phyloP scores from a whole-genome alignment of 2,329 filamentous ascomycete species.

The Zarea fungicola region DNA sequence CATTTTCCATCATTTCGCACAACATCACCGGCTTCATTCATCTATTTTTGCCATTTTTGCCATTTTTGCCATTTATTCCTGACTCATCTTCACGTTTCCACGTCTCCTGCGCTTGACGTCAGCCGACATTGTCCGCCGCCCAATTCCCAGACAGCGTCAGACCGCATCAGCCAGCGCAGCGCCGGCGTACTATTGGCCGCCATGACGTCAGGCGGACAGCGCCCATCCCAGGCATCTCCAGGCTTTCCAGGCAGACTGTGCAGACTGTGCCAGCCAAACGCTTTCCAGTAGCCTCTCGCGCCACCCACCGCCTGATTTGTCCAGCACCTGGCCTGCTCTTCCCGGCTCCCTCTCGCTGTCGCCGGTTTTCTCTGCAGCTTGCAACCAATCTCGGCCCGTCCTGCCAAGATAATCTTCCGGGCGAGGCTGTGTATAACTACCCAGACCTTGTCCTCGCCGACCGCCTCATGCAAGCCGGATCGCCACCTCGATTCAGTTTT shows the following conservation, averaged over 20 bases:
- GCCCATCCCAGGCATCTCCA: neutral
- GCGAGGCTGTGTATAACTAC: constrained; percentile 2
- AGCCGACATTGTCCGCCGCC: constrained; percentile 8
- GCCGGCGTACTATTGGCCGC: constrained; percentile 12
- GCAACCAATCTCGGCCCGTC: neutral
- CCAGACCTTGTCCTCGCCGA: neutral
- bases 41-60: neutral
- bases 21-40: neutral
- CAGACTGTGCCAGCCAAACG: too few species aligned
- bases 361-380: neutral
- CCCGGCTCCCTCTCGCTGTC: constrained; percentile 4
- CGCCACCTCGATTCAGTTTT: neutral
- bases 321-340: constrained; percentile 3
- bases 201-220: constrained; percentile 14
- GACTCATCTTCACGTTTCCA: neutral
- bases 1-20: neutral
- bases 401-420: neutral
- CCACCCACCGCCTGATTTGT: constrained; percentile 8
- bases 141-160: neutral
- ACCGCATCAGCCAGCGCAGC: too few species aligned
- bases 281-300: too few species aligned
- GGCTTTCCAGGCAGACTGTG: neutral
- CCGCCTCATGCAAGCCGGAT: neutral
- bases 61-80: too few species aligned
- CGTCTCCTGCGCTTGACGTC: constrained; percentile 13